Evolutionary conservation across 75 land plant genomes (phyloP).

Genomic region (Azolla pinnata): DNA sequence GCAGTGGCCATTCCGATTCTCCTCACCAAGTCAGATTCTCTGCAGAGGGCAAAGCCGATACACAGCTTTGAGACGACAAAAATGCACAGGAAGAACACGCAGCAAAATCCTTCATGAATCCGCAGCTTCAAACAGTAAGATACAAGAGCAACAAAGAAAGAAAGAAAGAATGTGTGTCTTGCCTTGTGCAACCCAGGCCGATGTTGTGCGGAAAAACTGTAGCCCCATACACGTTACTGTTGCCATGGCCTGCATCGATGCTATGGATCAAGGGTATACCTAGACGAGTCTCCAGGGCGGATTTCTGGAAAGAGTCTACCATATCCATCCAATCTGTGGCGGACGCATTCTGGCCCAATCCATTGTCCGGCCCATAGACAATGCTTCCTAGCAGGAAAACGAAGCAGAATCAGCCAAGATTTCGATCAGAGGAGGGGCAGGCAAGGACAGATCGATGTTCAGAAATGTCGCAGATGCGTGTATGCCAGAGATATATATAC

Average conservation of each 20-base stretch:
- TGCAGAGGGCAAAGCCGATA: too few species aligned
- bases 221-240: slow-evolving; percentile 46
- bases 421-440: not conserved
- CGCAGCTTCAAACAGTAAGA: too few species aligned
- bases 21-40: slow-evolving; percentile 17
- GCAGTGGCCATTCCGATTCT: slow-evolving; percentile 35
- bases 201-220: slow-evolving; percentile 63
- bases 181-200: slow-evolving; percentile 31
- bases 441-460: not conserved
- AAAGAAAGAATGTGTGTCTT: not conserved
- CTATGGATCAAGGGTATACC: slow-evolving; percentile 68
- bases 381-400: slow-evolving; percentile 40
- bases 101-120: too few species aligned
- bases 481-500: not conserved
- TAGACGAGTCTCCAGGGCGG: slow-evolving; percentile 40
- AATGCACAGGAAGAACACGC: too few species aligned
- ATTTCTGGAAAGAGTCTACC: slow-evolving; percentile 53
- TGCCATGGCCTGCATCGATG: slow-evolving; percentile 49
- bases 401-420: not conserved
- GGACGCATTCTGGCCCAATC: slow-evolving; percentile 33
- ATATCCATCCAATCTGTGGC: slow-evolving; percentile 48
- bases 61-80: too few species aligned
- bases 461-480: not conserved
- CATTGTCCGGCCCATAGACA: slow-evolving; percentile 41
- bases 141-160: too few species aligned